Evolutionary conservation across 371 early-diverging fungal genomes (phyloP).

Genomic region (Circinella umbellata): DNA sequence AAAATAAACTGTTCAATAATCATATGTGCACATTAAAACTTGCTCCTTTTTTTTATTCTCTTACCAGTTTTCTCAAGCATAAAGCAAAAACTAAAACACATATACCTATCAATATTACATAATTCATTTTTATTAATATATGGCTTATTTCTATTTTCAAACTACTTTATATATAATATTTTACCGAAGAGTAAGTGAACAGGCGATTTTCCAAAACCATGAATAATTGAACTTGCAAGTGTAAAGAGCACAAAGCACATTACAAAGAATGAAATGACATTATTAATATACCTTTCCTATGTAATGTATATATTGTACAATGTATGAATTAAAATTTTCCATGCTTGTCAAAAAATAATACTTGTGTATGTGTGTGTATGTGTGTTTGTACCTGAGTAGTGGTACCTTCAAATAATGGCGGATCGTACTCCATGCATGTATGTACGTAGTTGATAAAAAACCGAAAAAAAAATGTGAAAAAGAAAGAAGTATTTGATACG

Average conservation of each 20-base stretch:
- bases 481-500: neutral
- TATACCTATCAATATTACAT: slow-evolving; percentile 2
- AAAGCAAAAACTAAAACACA: slow-evolving; percentile 11
- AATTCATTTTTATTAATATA: neutral
- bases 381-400: slow-evolving; percentile 5
- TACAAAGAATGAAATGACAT: slow-evolving; percentile 13
- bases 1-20: neutral
- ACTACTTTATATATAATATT: neutral
- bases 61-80: slow-evolving; percentile 16
- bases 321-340: no score
- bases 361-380: no score
- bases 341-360: no score
- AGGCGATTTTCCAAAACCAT: slow-evolving; percentile 16
- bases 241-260: slow-evolving; percentile 18
- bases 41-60: no score
- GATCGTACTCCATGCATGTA: slow-evolving; percentile 21
- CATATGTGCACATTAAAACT: no score
- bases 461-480: neutral
- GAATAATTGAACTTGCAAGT: slow-evolving; percentile 10
- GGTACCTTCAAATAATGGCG: slow-evolving; percentile 19
- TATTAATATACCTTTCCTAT: slow-evolving; percentile 15
- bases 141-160: neutral
- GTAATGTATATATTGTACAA: no score
- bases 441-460: neutral
- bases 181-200: slow-evolving; percentile 17